phyloP scores from a whole-genome alignment of 371 early-diverging fungal genomes.

The Syncephalastrum monosporum region DNA sequence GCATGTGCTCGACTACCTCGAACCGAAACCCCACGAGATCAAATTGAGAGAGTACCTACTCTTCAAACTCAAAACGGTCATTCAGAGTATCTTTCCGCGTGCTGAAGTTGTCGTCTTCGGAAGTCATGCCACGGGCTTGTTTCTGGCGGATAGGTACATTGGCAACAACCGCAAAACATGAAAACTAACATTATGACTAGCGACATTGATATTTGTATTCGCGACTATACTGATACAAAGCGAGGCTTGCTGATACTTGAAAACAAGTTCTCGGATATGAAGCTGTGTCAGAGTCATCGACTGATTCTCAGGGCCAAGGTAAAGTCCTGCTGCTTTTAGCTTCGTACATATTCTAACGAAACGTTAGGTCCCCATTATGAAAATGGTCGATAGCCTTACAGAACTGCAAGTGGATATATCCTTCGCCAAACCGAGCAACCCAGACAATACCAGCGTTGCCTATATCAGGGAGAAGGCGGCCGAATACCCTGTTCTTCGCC shows the following conservation, averaged over 20 bases:
- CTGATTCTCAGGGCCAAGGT: slow-evolving; percentile 55
- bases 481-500: slow-evolving; percentile 61
- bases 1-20: slow-evolving; percentile 55
- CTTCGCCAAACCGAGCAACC: slow-evolving; percentile 63
- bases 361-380: slow-evolving; percentile 91
- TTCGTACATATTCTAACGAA: not conserved
- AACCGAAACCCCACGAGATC: slow-evolving; percentile 82
- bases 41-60: slow-evolving; percentile 70
- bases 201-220: slow-evolving; percentile 81
- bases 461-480: slow-evolving; percentile 57
- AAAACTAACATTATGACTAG: slow-evolving; percentile 26
- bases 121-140: slow-evolving; percentile 80
- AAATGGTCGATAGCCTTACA: slow-evolving; percentile 74
- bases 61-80: slow-evolving; percentile 52
- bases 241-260: slow-evolving; percentile 17
- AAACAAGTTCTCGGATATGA: slow-evolving; percentile 9
- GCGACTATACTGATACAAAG: slow-evolving; percentile 17
- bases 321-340: slow-evolving; percentile 1
- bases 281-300: slow-evolving; percentile 29
- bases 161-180: not conserved
- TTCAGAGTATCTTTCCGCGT: slow-evolving; percentile 37
- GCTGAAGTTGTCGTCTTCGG: slow-evolving; percentile 77
- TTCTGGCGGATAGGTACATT: slow-evolving; percentile 72
- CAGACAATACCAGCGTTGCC: slow-evolving; percentile 66
- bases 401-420: slow-evolving; percentile 77